Evolutionary conservation across 2,329 filamentous ascomycete genomes (phyloP), one percentile per base, ranked within the genome.

Genomic region (Diaporthe ampelina): DNA sequence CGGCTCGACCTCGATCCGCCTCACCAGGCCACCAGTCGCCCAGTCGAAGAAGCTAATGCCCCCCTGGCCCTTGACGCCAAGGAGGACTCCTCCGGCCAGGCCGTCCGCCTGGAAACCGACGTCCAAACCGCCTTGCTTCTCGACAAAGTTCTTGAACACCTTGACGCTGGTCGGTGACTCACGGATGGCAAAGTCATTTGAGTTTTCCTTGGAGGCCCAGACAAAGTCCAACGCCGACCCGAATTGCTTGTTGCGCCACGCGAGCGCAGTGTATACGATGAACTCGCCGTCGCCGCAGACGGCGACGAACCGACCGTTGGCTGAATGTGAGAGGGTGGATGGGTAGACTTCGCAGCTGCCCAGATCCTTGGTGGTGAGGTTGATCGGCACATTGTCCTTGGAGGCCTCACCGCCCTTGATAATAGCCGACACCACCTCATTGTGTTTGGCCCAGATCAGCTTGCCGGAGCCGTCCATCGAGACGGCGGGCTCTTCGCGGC

Each of bases 401-500:
- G 97, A 91, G 54, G 92, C 88, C 84, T 98, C 95, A 35, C 67
- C 94, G 71, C 94, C 94, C 86, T 98, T 98, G 86, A 99, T 98
- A 73, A 98, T 95, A 13, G 96, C 93, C 1, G 95, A 97, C 24
- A 98, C 91, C 45, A 98, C 95, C 81, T 99, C 97, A 80, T 95
- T 98, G 83, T 98, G 96, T 79, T 93, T 92, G 40, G 97, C 95
- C 94, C 95, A 98, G 77, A 99, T 95, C 76, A 99, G 89, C 87
- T 99, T 99, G 82, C 97, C 97, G 54, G 95, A 97, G 40, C 91
- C 88, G 81, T 99, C 97, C 97, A 99, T 99, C 17, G 95, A 98
- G 24, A 98, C 96, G 40, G 97, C 97, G 2, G 97, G 97, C 85
- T 98, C 96, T 84, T 99, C 97, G 76, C 97, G 91, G 78, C 97